Conservation (phyloP, 1,284 basidiomycete species). For the Marasmius tenuissimus region DNA sequence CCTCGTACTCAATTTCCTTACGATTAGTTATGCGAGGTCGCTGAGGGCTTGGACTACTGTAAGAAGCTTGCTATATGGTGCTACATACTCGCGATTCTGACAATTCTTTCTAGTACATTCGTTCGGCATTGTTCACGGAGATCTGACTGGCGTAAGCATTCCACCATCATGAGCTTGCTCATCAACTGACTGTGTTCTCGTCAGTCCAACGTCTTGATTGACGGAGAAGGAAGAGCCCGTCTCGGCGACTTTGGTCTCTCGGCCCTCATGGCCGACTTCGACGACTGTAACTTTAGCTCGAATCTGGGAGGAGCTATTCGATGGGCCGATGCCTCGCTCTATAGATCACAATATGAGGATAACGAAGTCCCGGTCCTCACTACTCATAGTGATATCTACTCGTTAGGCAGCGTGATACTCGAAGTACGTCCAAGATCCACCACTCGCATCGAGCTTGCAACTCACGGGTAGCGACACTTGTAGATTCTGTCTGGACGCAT, state of each 20-base stretch:
- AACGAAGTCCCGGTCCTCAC: constrained; percentile 21
- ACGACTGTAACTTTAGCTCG: constrained; percentile 25
- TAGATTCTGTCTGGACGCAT: constrained; percentile 39
- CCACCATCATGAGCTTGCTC: neutral
- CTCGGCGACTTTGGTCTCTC: constrained; percentile 45
- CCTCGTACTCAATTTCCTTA: neutral
- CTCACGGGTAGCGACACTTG: neutral
- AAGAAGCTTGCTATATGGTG: constrained; percentile 5
- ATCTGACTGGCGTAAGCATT: constrained; percentile 36
- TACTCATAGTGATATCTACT: constrained; percentile 38
- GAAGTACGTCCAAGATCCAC: constrained; percentile 28
- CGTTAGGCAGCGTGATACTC: constrained; percentile 41
- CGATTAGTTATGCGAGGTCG: constrained; percentile 35
- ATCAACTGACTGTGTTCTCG: neutral
- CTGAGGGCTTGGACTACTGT: constrained; percentile 37
- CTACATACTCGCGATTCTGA: neutral
- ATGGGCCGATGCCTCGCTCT: constrained; percentile 37
- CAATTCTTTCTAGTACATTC: constrained; percentile 30
- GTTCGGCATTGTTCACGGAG: constrained; percentile 38
- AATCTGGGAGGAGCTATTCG: constrained; percentile 37
- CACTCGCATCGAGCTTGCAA: neutral
- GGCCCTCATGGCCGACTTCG: constrained; percentile 33
- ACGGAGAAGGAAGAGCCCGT: constrained; percentile 31
- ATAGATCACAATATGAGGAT: constrained; percentile 18
- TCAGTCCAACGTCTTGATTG: constrained; percentile 42